Conservation (phyloP, 176 grass and related monocot species). For the Rhipidocladum racemiflorum region DNA sequence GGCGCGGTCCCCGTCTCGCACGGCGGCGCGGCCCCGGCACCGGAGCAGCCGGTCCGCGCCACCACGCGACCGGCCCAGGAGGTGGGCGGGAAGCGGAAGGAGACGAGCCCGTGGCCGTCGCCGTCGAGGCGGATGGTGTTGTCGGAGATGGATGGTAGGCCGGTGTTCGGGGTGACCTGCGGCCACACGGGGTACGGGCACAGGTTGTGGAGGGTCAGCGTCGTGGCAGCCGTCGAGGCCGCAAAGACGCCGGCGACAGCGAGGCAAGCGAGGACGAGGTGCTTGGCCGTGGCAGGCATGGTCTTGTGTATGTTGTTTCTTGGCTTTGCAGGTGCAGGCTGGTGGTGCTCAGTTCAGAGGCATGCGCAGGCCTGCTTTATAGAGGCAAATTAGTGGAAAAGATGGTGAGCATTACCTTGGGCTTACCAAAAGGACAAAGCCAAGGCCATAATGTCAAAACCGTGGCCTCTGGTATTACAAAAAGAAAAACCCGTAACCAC, state of each 20-base stretch:
- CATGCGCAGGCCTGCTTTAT: neutral
- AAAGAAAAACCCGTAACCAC: too few species aligned
- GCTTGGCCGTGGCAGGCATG: neutral
- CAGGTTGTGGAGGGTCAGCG: neutral
- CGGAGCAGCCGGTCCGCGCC: constrained; percentile 2
- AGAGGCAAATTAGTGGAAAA: neutral
- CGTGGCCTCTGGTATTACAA: too few species aligned
- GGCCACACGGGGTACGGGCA: neutral
- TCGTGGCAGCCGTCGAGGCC: neutral
- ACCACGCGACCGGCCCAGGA: neutral
- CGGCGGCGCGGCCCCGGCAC: neutral
- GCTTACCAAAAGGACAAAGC: too few species aligned
- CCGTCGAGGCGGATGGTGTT: neutral
- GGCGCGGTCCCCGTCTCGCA: neutral
- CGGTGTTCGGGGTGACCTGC: neutral
- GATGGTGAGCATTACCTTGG: neutral
- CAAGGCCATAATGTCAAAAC: too few species aligned
- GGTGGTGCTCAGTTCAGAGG: neutral
- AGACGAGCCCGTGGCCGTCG: neutral
- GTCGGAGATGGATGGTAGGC: neutral
- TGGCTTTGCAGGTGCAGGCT: neutral
- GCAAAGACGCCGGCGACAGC: neutral
- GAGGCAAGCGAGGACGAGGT: neutral
- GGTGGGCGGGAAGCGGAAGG: neutral
- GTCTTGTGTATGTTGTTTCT: neutral